Conservation (phyloP, 2,329 filamentous ascomycete genomes). For the Colletotrichum graminicola region DNA sequence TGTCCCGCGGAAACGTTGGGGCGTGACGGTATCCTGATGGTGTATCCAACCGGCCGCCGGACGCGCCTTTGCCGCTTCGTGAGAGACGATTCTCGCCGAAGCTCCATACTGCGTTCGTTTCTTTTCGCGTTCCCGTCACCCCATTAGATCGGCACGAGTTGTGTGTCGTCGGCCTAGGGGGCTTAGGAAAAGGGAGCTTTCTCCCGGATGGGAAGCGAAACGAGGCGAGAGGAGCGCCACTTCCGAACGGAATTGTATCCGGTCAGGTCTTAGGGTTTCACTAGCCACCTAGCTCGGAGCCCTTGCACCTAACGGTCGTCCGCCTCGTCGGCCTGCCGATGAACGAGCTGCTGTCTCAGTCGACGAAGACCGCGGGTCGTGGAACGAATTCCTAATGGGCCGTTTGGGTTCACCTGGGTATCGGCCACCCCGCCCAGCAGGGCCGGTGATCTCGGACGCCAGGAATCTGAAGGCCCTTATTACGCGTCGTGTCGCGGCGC, state of each 20-base stretch:
- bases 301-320: slow-evolving; percentile 2
- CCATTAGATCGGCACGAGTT: neutral
- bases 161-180: neutral
- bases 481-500: neutral
- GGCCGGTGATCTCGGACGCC: neutral
- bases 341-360: slow-evolving; percentile 11
- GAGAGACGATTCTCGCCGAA: neutral
- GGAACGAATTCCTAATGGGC: neutral
- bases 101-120: neutral
- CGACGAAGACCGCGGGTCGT: neutral
- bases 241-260: neutral
- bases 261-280: neutral
- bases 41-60: neutral
- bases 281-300: slow-evolving; percentile 1
- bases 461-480: neutral
- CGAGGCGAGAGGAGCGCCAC: neutral
- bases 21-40: neutral
- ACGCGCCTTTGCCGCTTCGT: neutral
- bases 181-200: neutral
- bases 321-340: slow-evolving; percentile 5
- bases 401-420: neutral
- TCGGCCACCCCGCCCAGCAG: neutral
- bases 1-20: neutral
- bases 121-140: neutral
- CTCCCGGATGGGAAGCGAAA: neutral